A percentile compares a stretch with the other conserved stretches of the same genome.
Evolutionary conservation across 2,329 filamentous ascomycete species (phyloP).

Genomic region (Claviceps arundinis): DNA sequence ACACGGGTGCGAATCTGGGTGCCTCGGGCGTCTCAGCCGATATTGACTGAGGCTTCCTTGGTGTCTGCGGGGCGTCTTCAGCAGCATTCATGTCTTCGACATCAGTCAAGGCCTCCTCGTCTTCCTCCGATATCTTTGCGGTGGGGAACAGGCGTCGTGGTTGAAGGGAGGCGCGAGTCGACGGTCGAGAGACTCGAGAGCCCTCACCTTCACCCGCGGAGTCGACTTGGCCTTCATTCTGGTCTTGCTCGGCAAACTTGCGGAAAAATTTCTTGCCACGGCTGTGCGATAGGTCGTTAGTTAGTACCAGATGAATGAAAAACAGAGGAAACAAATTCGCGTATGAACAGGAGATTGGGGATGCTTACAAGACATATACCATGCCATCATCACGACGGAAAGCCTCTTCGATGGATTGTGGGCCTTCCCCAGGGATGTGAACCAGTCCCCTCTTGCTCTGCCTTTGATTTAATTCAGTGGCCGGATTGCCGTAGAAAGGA

Average conservation of each 20-base stretch:
- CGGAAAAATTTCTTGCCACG: constrained; percentile 70
- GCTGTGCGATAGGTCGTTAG: constrained; percentile 27
- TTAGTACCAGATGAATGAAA: neutral
- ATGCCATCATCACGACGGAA: constrained; percentile 56
- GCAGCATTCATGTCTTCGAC: constrained; percentile 34
- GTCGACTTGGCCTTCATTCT: constrained; percentile 16
- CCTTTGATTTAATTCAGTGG: constrained; percentile 30
- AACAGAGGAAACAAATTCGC: neutral
- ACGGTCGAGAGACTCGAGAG: constrained; percentile 25
- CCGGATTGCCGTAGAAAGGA: constrained; percentile 49
- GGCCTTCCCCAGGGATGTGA: constrained; percentile 41
- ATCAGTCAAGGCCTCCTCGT: constrained; percentile 47
- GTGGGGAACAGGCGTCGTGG: constrained; percentile 58
- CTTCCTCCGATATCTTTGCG: constrained; percentile 30
- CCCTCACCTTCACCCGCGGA: constrained; percentile 22
- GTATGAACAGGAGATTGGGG: neutral
- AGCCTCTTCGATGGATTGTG: constrained; percentile 48
- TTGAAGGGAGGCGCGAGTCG: constrained; percentile 57
- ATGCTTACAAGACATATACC: constrained; percentile 65
- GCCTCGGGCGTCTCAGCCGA: constrained; percentile 36
- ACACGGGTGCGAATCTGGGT: constrained; percentile 41
- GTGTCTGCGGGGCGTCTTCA: constrained; percentile 20
- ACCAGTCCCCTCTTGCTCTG: constrained; percentile 43
- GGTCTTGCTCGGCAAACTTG: constrained; percentile 41
- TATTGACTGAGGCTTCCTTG: constrained; percentile 20